Conservation (phyloP, 2,329 filamentous ascomycete genomes). For the Aspergillus neotritici region DNA sequence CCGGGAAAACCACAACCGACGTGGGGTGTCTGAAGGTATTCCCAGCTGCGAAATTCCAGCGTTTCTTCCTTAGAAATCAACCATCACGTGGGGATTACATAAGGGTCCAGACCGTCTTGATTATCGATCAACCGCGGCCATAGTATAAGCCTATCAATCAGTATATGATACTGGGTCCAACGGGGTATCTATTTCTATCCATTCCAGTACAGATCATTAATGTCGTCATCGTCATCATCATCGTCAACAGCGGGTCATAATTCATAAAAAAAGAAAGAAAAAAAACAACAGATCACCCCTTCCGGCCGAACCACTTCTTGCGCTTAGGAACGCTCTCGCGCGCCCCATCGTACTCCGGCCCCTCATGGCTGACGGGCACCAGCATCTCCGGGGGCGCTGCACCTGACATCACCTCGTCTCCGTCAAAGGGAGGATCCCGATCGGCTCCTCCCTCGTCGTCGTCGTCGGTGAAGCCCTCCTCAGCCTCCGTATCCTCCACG, state of each 20-base stretch:
- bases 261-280: conserved; percentile 7
- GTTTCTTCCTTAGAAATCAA: too few relatives aligned
- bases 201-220: conserved; percentile 10
- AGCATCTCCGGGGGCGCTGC: conserved; percentile 6
- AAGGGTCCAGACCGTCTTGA: background rate
- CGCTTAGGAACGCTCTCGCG: conserved; percentile 11
- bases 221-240: conserved; percentile 11
- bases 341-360: conserved; percentile 11
- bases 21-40: too few relatives aligned
- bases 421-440: conserved; percentile 3
- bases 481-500: conserved; percentile 18
- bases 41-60: too few relatives aligned
- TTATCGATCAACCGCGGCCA: too few relatives aligned
- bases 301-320: conserved; percentile 30
- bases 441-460: conserved; percentile 17
- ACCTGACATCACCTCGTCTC: conserved; percentile 2
- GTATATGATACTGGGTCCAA: background rate
- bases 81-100: background rate
- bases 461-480: conserved; percentile 13
- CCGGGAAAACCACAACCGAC: too few relatives aligned
- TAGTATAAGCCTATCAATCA: background rate
- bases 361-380: conserved; percentile 7
- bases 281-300: conserved; percentile 9
- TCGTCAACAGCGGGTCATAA: conserved; percentile 7
- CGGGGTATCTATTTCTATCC: conserved; percentile 1